Conservation (phyloP, 768 basidiomycete genomes). For the Russula compacta region DNA sequence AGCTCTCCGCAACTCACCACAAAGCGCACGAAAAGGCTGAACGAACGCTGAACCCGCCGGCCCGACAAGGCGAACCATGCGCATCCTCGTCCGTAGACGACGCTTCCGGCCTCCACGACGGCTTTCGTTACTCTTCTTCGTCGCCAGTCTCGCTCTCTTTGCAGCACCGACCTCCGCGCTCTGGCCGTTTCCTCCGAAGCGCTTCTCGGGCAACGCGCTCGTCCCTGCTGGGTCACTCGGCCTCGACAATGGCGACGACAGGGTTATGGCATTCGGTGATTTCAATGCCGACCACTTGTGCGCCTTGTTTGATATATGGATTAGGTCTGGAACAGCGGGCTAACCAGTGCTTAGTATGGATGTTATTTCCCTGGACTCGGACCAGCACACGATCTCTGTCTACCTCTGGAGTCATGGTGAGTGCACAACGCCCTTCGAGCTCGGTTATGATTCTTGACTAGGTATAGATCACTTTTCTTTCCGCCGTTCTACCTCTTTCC, state of each 20-base stretch:
- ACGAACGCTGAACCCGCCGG: background rate
- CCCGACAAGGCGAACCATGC: background rate
- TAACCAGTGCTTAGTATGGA: conserved; percentile 49
- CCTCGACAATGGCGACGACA: conserved; percentile 48
- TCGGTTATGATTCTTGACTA: background rate
- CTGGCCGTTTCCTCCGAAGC: conserved; percentile 87
- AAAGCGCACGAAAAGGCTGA: background rate
- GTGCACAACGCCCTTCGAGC: background rate
- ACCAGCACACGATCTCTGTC: conserved; percentile 67
- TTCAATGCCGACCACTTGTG: conserved; percentile 95
- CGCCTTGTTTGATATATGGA: conserved; percentile 25
- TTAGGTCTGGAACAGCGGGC: background rate
- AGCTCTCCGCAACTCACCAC: background rate
- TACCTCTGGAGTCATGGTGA: conserved; percentile 78
- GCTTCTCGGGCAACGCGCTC: conserved; percentile 75
- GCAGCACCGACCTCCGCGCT: conserved; percentile 21
- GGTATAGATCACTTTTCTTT: conserved; percentile 50
- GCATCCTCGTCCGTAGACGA: background rate
- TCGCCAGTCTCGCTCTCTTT: background rate
- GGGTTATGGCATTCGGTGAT: conserved; percentile 87
- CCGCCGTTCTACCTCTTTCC: conserved; percentile 40
- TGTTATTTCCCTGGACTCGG: conserved; percentile 62
- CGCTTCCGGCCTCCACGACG: conserved; percentile 11
- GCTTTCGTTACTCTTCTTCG: conserved; percentile 9
- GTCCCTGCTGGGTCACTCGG: conserved; percentile 76